Conservation (phyloP, 2,329 filamentous ascomycete genomes). For the Davidsoniella eucalypti region DNA sequence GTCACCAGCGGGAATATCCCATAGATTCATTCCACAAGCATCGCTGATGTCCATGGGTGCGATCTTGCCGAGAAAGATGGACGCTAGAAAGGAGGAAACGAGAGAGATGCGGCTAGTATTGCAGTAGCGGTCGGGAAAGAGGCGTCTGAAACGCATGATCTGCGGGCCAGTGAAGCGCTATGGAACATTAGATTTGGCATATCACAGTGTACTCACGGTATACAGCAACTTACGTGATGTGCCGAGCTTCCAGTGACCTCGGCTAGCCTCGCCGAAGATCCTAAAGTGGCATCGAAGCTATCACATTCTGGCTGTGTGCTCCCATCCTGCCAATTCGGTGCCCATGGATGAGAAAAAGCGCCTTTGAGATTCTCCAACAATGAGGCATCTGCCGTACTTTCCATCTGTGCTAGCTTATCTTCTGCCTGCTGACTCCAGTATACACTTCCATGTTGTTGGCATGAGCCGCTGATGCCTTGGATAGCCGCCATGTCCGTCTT, state of each 20-base stretch:
- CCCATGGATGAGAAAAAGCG: slow-evolving; percentile 70
- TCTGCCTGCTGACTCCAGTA: slow-evolving; percentile 71
- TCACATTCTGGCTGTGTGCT: slow-evolving; percentile 89
- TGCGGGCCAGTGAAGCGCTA: slow-evolving; percentile 95
- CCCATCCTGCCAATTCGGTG: slow-evolving; percentile 96
- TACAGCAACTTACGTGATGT: slow-evolving; percentile 55
- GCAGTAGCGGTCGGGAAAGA: slow-evolving; percentile 65
- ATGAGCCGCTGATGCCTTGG: slow-evolving; percentile 72
- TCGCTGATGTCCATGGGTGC: slow-evolving; percentile 89
- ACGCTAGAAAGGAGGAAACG: slow-evolving; percentile 89
- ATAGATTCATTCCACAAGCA: slow-evolving; percentile 92
- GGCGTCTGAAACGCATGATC: slow-evolving; percentile 72
- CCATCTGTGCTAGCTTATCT: slow-evolving; percentile 41
- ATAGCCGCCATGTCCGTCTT: slow-evolving; percentile 50
- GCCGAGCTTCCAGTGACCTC: slow-evolving; percentile 77
- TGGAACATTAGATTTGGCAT: background rate
- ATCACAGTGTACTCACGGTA: background rate
- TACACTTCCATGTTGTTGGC: slow-evolving; percentile 95
- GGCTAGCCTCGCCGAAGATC: slow-evolving; percentile 51
- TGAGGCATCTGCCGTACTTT: slow-evolving; percentile 31
- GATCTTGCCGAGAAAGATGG: slow-evolving; percentile 67
- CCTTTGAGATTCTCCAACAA: slow-evolving; percentile 56
- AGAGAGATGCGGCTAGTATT: slow-evolving; percentile 75
- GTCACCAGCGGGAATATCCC: slow-evolving; percentile 60
- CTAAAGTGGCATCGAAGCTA: slow-evolving; percentile 60